Base-by-base conservation (phyloP, 1,284 basidiomycete species). In the Ustilago curta region DNA sequence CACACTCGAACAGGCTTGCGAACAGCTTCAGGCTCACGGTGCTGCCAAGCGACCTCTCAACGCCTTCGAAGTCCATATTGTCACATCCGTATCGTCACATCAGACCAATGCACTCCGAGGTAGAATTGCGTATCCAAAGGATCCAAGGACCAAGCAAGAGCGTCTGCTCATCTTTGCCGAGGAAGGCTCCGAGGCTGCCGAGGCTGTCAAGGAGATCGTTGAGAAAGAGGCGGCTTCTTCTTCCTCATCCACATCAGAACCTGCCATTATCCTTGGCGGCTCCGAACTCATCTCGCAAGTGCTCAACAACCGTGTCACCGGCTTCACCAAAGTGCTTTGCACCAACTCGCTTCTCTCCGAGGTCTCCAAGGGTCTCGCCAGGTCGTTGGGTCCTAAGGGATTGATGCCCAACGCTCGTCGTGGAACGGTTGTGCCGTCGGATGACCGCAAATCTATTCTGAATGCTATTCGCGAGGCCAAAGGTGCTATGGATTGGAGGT, bases 351-450 rank as follows among this genome's bases (percentile, higher is more conserved):
- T 97, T 79, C 90, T 97, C 62, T 89, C 90, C 29, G 86, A 89
- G 35, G 92, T 98, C 68, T 75, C 76, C 47, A 58, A 73, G 49
- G 90, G 89, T 77, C 88, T 98, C 8, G 95, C 95, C 35, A 91
- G 95, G 76, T 90, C 93, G 66, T 88, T 99, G 27, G 97, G 96
- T 82, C 95, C 94, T 44, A 91, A 93, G 68, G 95, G 95, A 70
- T 86, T 99, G 57, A 98, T 99, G 94, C 96, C 96, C 16, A 93
- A 92, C 8, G 92, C 92, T 70, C 91, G 95, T 85, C 89, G 96
- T 74, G 96, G 96, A 3, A 97, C 95, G 0, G 96, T 98, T 8
- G 81, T 79, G 2, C 93, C 93, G 0, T 91, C 94, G 58, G 93
- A 96, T 66, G 88, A 97, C 61, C 90, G 87, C 16, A 90, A 90